phyloP scores from a whole-genome alignment of 352 stramenopile species.

The Globisporangium takayamanum region DNA sequence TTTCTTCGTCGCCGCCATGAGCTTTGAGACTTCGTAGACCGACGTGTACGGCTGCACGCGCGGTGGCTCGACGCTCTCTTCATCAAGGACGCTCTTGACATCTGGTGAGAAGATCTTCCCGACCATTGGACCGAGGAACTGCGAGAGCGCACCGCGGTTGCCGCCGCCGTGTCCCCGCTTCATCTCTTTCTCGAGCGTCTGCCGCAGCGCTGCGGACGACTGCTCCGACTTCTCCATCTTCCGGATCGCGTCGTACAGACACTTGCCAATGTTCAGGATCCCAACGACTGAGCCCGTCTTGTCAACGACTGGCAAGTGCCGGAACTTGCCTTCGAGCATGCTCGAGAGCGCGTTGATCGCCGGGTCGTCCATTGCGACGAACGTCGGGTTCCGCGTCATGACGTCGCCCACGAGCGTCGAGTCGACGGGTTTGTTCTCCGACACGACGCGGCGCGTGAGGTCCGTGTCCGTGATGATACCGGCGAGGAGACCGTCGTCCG shows the following conservation, averaged over 20 bases:
- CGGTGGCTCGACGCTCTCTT: conserved; percentile 68
- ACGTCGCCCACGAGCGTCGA: conserved; percentile 63
- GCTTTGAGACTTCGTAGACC: conserved; percentile 89
- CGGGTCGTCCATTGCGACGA: conserved; percentile 76
- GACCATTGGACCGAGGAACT: conserved; percentile 78
- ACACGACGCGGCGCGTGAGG: conserved; percentile 76
- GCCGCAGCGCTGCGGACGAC: conserved; percentile 62
- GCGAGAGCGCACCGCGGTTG: conserved; percentile 33
- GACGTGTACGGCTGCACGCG: conserved; percentile 86
- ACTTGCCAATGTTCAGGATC: conserved; percentile 98
- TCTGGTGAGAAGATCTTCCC: conserved; percentile 86
- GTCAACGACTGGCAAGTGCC: conserved; percentile 81
- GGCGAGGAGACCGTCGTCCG: conserved; percentile 78
- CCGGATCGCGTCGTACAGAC: conserved; percentile 96
- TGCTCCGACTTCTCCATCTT: conserved; percentile 94
- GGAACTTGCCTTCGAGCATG: conserved; percentile 87
- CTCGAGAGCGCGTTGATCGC: conserved; percentile 80
- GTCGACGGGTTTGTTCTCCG: conserved; percentile 68
- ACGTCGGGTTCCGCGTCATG: conserved; percentile 82
- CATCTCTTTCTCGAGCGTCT: conserved; percentile 77
- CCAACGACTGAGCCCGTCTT: conserved; percentile 87
- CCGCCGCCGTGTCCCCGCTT: conserved; percentile 36
- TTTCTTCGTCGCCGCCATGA: conserved; percentile 93
- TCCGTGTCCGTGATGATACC: conserved; percentile 96
- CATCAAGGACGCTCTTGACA: conserved; percentile 78